Evolutionary conservation across 495 filamentous ascomycete species (phyloP), one percentile per base, ranked within the genome.

Genomic region (Bacidia gigantensis): DNA sequence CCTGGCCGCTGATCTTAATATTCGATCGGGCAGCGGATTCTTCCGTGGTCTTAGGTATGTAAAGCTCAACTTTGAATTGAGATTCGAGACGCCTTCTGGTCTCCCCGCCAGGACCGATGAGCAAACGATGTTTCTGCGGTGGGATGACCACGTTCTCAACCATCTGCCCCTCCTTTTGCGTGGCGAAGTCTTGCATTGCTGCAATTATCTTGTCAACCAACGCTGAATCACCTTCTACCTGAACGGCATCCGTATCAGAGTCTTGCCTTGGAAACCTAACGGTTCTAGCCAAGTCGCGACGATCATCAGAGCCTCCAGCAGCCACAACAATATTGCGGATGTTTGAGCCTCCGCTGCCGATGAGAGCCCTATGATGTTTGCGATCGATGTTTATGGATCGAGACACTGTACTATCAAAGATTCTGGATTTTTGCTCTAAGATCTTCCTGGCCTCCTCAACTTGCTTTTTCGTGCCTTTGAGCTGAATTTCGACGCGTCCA

Each of bases 31-130:
- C 74, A 43, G 75, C 78, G 17, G 87, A 88, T 46, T 84, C 77
- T 25, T 73, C 73, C 59, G 70, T 76, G 25, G 79, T 78, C 56
- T 86, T 84, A 11, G 92, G 92, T 49, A 99, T 84, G 58, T 95
- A 87, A 55, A 99, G 78, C 14, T 80, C 81, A 58, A 99, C 81
- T 52, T 81, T 82, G 74, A 97, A 95, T 63, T 87, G 78, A 21
- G 83, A 78, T 69, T 97, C 92, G n/a, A 99, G 78, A 41, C 78
- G 74, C 47, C 86, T 82, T 55, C 89, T 81, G 32, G 80, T 81
- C 49, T 92, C 87, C 49, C 92, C 92, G 53, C 88, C 89, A 38
- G 87, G 86, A 43, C 92, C 92, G 59, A 99, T 96, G 12, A 99
- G 75, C 10, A 86, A 72, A 26, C 88, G 78, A 63, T 97, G 93